Evolutionary conservation across 2,329 filamentous ascomycete genomes (phyloP), one percentile per base, ranked within the genome.

Genomic region (Penicillium aurantiogriseum): DNA sequence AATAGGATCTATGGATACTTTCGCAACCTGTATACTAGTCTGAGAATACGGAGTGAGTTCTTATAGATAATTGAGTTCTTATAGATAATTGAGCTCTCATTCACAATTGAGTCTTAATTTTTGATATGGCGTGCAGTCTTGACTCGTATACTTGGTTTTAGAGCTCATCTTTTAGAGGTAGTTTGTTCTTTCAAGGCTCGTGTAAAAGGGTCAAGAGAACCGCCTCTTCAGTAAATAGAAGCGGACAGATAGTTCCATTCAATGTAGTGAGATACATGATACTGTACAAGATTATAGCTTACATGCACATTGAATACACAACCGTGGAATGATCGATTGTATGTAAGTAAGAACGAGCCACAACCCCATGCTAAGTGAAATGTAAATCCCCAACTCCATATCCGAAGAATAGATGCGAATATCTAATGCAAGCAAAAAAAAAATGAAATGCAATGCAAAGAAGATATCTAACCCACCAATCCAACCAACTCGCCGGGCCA

Each of bases 401-500:
- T 35, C 45, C 42, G 6, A n/a, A 44, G 31, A 51, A 45, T 17
- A 42, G 13, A 44, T 51, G 42, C 31, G 17, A 40, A 36, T n/a
- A 31, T 36, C 19, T 13, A 35, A 62, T 56, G 39, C 21, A 53
- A 31, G 33, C 42, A 44, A 43, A 10, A 19, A 10, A 19, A 45
- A 56, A 36, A 2, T 13, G 2, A 9, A 19, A 43, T 42, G 33
- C 35, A 7, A 29, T 33, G 39, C 7, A 52, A 31, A 51, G 40
- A 31, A 51, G 40, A 21, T 3, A 31, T 52, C 52, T 65, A 84
- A 10, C 86, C 86, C 42, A 93, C 82, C 63, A 96, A 74, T 54
- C 91, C 92, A 54, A 92, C 86, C 58, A 89, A 87, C 49, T 90
- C 88, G 70, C 95, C 92, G 2, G 93, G 93, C 89, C 91, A 97